Evolutionary conservation across 805 yeast species (phyloP).

Genomic region (Millerago galiae): DNA sequence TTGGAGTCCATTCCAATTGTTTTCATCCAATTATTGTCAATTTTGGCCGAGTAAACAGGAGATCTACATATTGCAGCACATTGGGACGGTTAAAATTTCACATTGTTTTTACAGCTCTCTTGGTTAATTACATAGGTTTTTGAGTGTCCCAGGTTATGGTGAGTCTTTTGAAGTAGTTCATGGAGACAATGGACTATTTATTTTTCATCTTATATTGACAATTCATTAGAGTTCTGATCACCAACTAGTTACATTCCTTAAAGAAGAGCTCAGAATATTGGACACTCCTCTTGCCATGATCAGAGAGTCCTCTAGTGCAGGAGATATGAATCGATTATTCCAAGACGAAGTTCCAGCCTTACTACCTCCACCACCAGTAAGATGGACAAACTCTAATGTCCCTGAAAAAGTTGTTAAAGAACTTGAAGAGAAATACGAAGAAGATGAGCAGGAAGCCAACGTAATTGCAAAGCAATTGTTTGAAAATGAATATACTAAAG

Average conservation of each 20-base stretch:
- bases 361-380: slow-evolving; percentile 3
- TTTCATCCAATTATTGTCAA: too few species aligned
- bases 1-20: too few species aligned
- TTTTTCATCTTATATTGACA: too few species aligned
- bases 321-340: slow-evolving; percentile 15
- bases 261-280: slow-evolving; percentile 9
- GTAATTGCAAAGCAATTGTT: slow-evolving; percentile 28
- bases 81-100: too few species aligned
- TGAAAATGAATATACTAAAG: slow-evolving; percentile 24
- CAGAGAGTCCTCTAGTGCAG: slow-evolving; percentile 16
- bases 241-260: slow-evolving; percentile 1
- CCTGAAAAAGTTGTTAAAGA: slow-evolving; percentile 16
- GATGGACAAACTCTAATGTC: slow-evolving; percentile 9
- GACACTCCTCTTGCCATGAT: slow-evolving; percentile 10
- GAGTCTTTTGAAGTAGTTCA: too few species aligned
- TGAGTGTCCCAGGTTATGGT: too few species aligned
- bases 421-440: not conserved
- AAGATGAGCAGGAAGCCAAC: not conserved
- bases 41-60: too few species aligned
- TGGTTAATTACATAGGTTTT: too few species aligned
- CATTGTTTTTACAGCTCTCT: too few species aligned
- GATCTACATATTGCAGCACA: too few species aligned
- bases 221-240: not conserved
- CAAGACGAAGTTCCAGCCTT: slow-evolving; percentile 12
- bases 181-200: too few species aligned